A percentile compares a stretch with the other conserved stretches of the same genome.
Evolutionary conservation across 1,284 basidiomycete genomes (phyloP).

Genomic region (Naganishia sp.): DNA sequence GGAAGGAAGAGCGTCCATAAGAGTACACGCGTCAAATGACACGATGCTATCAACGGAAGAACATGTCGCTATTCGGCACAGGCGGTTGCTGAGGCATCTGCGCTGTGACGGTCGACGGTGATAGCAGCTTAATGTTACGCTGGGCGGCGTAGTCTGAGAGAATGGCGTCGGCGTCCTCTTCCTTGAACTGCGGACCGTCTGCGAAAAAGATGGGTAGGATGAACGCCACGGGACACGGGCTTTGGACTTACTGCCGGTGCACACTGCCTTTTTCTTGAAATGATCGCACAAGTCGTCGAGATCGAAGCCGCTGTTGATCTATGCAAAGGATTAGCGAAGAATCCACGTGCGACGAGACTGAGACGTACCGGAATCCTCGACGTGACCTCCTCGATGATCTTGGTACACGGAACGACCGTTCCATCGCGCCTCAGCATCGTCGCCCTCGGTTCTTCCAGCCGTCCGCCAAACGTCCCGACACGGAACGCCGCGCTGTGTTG

Average conservation of each 20-base stretch:
- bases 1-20: not conserved
- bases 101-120: not conserved
- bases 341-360: not conserved
- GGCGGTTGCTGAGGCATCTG: slow-evolving; percentile 6
- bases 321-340: not conserved
- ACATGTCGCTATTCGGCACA: not conserved
- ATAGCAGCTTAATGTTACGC: slow-evolving; percentile 15
- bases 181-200: slow-evolving; percentile 18
- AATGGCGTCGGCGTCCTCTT: slow-evolving; percentile 22
- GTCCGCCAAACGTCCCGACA: slow-evolving; percentile 34
- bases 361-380: slow-evolving; percentile 42
- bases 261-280: slow-evolving; percentile 50
- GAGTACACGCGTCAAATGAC: not conserved
- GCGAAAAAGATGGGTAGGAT: too few species aligned
- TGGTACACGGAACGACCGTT: slow-evolving; percentile 45
- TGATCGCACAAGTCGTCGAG: slow-evolving; percentile 53
- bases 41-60: not conserved
- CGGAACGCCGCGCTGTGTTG: slow-evolving; percentile 17
- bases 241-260: slow-evolving; percentile 45
- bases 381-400: slow-evolving; percentile 48
- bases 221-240: not conserved
- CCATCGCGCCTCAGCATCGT: slow-evolving; percentile 46
- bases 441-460: slow-evolving; percentile 35
- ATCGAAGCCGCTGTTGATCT: slow-evolving; percentile 44
- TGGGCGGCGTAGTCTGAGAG: slow-evolving; percentile 16